phyloP scores from a whole-genome alignment of 805 yeast species.

The Lachancea mirantina region DNA sequence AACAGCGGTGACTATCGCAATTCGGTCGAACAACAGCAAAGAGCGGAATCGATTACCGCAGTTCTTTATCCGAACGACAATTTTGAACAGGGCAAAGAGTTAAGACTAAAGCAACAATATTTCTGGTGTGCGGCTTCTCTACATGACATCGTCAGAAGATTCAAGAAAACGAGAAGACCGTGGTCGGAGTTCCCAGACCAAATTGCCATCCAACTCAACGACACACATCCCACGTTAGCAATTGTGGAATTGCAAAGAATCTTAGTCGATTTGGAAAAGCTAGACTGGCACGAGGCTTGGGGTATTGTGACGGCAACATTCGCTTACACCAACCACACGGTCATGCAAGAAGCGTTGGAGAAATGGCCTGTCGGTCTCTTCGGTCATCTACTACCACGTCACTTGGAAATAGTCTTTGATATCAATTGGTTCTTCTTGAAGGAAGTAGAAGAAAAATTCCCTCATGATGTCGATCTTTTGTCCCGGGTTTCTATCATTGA shows the following conservation, averaged over 20 bases:
- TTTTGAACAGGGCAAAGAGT: constrained; percentile 83
- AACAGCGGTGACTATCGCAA: constrained; percentile 85
- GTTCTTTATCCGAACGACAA: constrained; percentile 92
- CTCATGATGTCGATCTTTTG: constrained; percentile 57
- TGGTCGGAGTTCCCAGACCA: constrained; percentile 82
- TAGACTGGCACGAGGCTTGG: constrained; percentile 85
- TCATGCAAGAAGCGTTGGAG: constrained; percentile 89
- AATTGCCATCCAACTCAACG: constrained; percentile 88
- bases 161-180: constrained; percentile 65
- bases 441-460: constrained; percentile 67
- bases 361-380: constrained; percentile 88
- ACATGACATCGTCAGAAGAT: constrained; percentile 84
- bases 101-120: constrained; percentile 89
- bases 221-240: constrained; percentile 91
- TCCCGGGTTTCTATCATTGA: constrained; percentile 76
- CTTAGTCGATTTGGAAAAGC: constrained; percentile 72
- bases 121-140: constrained; percentile 95
- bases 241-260: constrained; percentile 84
- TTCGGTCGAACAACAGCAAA: constrained; percentile 77
- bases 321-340: constrained; percentile 93
- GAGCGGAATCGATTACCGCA: constrained; percentile 87
- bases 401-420: constrained; percentile 81
- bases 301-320: constrained; percentile 68
- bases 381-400: constrained; percentile 79
- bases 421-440: constrained; percentile 76